Evolutionary conservation across 768 basidiomycete species (phyloP).

Genomic region (Mrakia frigida): DNA sequence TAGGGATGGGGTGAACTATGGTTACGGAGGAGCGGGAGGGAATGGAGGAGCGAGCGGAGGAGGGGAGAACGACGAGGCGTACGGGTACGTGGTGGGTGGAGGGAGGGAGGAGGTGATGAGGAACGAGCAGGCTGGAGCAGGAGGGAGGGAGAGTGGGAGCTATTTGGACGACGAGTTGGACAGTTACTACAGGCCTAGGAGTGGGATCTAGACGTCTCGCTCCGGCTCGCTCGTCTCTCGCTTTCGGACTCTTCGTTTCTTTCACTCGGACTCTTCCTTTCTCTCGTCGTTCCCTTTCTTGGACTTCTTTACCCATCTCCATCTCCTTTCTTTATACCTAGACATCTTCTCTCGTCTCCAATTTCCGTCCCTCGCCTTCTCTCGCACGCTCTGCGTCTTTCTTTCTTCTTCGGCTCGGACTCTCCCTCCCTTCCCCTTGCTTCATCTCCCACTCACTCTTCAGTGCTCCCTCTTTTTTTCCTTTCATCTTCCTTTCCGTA

Average conservation of each 20-base stretch:
- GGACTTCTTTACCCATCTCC: neutral
- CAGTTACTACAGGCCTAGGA: constrained; percentile 12
- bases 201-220: neutral
- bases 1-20: neutral
- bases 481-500: too few species aligned
- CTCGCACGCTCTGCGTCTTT: too few species aligned
- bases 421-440: too few species aligned
- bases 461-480: too few species aligned
- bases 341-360: too few species aligned
- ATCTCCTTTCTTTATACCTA: neutral
- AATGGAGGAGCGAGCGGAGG: neutral
- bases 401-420: too few species aligned
- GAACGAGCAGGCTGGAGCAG: neutral
- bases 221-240: neutral
- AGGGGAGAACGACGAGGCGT: neutral
- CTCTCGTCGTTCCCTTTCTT: neutral
- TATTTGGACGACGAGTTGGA: constrained; percentile 12
- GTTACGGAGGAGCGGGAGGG: neutral
- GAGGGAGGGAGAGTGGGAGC: neutral
- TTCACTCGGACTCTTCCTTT: neutral
- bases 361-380: too few species aligned
- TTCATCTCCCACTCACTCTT: too few species aligned
- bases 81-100: neutral
- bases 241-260: neutral
- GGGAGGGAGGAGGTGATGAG: neutral